Evolutionary conservation across 1,284 basidiomycete species (phyloP), one percentile per base, ranked within the genome.

Genomic region (Boletus holoroseus): DNA sequence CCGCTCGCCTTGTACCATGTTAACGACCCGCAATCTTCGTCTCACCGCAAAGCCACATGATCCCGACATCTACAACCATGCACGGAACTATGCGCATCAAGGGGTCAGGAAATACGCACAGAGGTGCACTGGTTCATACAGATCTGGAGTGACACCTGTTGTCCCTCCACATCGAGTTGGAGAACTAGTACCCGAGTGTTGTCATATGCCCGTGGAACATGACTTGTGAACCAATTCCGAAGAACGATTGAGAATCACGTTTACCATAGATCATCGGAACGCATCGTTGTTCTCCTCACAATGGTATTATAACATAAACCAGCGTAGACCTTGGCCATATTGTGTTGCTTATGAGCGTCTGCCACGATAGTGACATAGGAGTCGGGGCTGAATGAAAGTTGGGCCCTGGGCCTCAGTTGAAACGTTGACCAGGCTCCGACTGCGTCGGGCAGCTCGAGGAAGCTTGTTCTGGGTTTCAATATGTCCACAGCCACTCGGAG

Each of bases 161-260:
- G 88, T 85, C 53, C 93, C 3, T 78, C 88, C 95, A 97, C 28
- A 96, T 78, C 53, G 93, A 88, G 70, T 97, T 96, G 84, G 99
- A 99, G 67, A 99, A 94, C 72, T 99, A 96, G 69, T 96, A 98
- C 73, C 99, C 95, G 68, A 99, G 91, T 37, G 95, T 96, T 55
- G 92, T 94, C 95, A 99, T 99, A 49, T 94, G 85, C 73, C 99
- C 95, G 71, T 99, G 95, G 68, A 98, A 99, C 82, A 98, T 97
- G 59, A 98, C 94, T 71, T 95, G 68, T 96, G 93, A n/a, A n/a
- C n/a, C n/a, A n/a, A n/a, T n/a, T n/a, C n/a, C n/a, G n/a, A n/a
- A n/a, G 76, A 47, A 99, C 87, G 61, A 99, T 95, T 72, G 96
- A 65, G 86, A 90, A 74, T 99, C 96, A 60, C 96, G 93, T 74